phyloP scores from a whole-genome alignment of 192 early-diverging fungal species.

The Coemansia sp. region DNA sequence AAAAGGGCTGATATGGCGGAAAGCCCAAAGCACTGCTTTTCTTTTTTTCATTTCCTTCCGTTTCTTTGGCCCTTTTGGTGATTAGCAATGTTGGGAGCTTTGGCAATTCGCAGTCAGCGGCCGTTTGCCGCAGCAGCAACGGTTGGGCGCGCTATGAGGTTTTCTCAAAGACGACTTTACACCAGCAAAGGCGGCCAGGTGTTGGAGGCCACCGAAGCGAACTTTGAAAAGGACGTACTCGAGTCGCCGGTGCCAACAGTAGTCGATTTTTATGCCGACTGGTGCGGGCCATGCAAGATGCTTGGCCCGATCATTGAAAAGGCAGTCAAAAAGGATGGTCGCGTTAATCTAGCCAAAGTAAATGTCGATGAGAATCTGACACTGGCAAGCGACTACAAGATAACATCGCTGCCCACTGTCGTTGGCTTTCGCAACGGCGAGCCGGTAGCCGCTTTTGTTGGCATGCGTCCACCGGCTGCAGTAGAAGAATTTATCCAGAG shows the following conservation, averaged over 20 bases:
- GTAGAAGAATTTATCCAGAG: slow-evolving; percentile 57
- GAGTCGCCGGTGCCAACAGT: slow-evolving; percentile 66
- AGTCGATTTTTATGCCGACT: slow-evolving; percentile 76
- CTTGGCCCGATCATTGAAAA: slow-evolving; percentile 69
- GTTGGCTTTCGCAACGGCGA: slow-evolving; percentile 66
- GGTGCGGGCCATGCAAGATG: slow-evolving; percentile 84
- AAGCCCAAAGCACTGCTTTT: not conserved
- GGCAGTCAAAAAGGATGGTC: slow-evolving; percentile 62
- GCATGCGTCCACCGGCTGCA: slow-evolving; percentile 50
- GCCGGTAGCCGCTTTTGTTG: slow-evolving; percentile 66
- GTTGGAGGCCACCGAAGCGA: slow-evolving; percentile 57
- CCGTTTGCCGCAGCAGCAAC: slow-evolving; percentile 1
- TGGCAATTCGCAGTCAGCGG: not conserved
- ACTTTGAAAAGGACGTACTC: slow-evolving; percentile 61
- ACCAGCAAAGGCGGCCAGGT: slow-evolving; percentile 10
- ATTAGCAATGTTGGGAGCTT: not conserved
- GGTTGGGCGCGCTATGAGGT: not conserved
- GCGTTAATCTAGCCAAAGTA: slow-evolving; percentile 72
- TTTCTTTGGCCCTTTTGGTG: not conserved
- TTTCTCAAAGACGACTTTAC: slow-evolving; percentile 4
- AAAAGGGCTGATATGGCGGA: too few species aligned
- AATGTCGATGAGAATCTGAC: slow-evolving; percentile 69
- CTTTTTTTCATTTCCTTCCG: not conserved
- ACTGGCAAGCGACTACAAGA: slow-evolving; percentile 63
- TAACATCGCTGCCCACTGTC: slow-evolving; percentile 76